phyloP scores from a whole-genome alignment of 2,329 filamentous ascomycete genomes.

The Penicillium sp. region DNA sequence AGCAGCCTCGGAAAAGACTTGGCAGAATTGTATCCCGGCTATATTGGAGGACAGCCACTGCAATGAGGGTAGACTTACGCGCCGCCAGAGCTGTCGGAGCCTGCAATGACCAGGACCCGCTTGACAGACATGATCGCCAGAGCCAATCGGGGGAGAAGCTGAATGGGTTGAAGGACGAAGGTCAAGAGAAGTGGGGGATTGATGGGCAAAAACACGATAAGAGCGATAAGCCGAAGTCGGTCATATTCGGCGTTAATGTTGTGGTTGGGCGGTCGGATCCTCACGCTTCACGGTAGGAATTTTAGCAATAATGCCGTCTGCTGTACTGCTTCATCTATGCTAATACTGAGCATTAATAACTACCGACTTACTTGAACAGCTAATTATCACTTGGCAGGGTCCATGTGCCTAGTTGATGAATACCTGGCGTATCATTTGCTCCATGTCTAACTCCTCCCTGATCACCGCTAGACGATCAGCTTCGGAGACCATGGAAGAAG shows the following conservation, averaged over 20 bases:
- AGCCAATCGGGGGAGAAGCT: constrained; percentile 13
- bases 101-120: constrained; percentile 77
- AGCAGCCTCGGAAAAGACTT: not conserved
- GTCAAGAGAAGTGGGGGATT: constrained; percentile 6
- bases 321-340: not conserved
- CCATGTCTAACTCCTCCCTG: too few relatives aligned
- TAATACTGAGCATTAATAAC: not conserved
- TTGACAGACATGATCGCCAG: constrained; percentile 39
- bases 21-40: not conserved
- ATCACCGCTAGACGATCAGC: too few relatives aligned
- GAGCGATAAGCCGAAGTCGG: constrained; percentile 7
- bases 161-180: not conserved
- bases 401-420: too few relatives aligned
- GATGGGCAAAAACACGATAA: constrained; percentile 17
- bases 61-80: constrained; percentile 60
- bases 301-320: not conserved
- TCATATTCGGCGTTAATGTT: not conserved
- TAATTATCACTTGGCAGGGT: too few relatives aligned
- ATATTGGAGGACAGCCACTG: constrained; percentile 9
- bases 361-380: too few relatives aligned
- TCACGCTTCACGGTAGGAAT: not conserved
- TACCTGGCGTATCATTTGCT: too few relatives aligned
- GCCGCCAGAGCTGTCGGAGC: constrained; percentile 88
- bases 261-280: not conserved
- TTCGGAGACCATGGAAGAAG: too few relatives aligned